Evolutionary conservation across 2,329 filamentous ascomycete genomes (phyloP).

Genomic region (Pseudocercospora fuligena): DNA sequence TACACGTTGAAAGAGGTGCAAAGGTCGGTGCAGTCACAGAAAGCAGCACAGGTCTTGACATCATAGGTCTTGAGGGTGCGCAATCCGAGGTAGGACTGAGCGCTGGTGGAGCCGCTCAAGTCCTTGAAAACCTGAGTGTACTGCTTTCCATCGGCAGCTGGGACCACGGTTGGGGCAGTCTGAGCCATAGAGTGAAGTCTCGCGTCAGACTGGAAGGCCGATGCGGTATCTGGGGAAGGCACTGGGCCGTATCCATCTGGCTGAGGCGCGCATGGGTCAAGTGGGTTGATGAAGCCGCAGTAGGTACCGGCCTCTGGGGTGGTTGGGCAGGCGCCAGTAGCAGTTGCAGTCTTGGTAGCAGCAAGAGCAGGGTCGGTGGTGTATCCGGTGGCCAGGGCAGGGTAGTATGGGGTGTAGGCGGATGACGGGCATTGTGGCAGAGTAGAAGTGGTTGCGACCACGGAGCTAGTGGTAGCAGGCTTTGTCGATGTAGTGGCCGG

Average conservation of each 20-base stretch:
- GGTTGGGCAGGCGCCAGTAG: slow-evolving; percentile 37
- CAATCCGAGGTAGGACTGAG: slow-evolving; percentile 41
- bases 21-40: slow-evolving; percentile 39
- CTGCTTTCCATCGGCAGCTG: slow-evolving; percentile 24
- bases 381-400: slow-evolving; percentile 33
- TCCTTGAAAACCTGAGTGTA: slow-evolving; percentile 42
- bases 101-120: slow-evolving; percentile 36
- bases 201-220: slow-evolving; percentile 34
- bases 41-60: slow-evolving; percentile 36
- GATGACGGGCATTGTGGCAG: slow-evolving; percentile 8
- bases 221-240: slow-evolving; percentile 30
- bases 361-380: slow-evolving; percentile 33
- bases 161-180: slow-evolving; percentile 31
- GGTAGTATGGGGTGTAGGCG: slow-evolving; percentile 32
- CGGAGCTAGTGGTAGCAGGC: neutral
- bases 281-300: slow-evolving; percentile 47
- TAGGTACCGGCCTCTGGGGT: slow-evolving; percentile 41
- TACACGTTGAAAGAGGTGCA: slow-evolving; percentile 44
- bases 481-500: neutral
- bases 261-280: slow-evolving; percentile 45
- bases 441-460: slow-evolving; percentile 13
- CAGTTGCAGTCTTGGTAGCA: slow-evolving; percentile 32
- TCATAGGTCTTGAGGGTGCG: slow-evolving; percentile 40
- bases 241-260: slow-evolving; percentile 44
- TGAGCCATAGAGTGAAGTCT: slow-evolving; percentile 23